Evolutionary conservation across 495 filamentous ascomycete genomes (phyloP).

Genomic region (Penicillium lagena): DNA sequence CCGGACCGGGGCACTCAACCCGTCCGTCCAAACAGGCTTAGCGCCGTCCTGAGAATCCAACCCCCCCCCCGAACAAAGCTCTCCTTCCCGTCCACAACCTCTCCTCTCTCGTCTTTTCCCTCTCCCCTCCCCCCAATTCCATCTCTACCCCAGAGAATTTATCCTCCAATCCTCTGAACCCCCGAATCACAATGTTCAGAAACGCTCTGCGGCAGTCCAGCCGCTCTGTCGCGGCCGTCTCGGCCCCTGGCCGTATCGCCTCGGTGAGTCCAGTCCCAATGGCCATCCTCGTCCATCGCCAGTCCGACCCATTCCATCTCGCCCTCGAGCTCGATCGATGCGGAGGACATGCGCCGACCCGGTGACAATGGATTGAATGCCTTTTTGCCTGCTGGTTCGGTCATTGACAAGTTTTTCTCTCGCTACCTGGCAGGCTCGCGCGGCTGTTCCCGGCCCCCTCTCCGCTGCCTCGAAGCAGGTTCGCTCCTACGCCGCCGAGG

Average conservation of each 20-base stretch:
- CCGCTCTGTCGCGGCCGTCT: slow-evolving; percentile 87
- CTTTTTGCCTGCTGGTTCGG: slow-evolving; percentile 21
- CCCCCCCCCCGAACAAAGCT: slow-evolving; percentile 49
- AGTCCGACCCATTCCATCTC: slow-evolving; percentile 28
- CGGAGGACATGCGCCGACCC: slow-evolving; percentile 17
- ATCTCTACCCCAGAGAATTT: slow-evolving; percentile 45
- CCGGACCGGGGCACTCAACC: too few species aligned
- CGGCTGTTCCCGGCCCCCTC: slow-evolving; percentile 70
- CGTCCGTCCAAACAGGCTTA: slow-evolving; percentile 35
- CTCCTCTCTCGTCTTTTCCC: slow-evolving; percentile 34
- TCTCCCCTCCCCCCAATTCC: slow-evolving; percentile 44
- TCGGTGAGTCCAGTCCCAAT: slow-evolving; percentile 67
- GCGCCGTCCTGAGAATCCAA: slow-evolving; percentile 40
- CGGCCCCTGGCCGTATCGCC: slow-evolving; percentile 81
- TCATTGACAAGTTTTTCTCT: slow-evolving; percentile 42
- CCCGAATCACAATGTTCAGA: slow-evolving; percentile 76
- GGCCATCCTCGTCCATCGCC: slow-evolving; percentile 28
- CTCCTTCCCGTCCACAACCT: slow-evolving; percentile 48
- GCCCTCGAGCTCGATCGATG: slow-evolving; percentile 35
- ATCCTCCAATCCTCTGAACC: slow-evolving; percentile 45
- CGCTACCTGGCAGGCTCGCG: slow-evolving; percentile 59
- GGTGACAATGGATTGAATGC: slow-evolving; percentile 17
- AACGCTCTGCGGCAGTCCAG: slow-evolving; percentile 94
- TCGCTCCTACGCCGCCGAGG: slow-evolving; percentile 87
- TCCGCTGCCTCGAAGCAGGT: slow-evolving; percentile 68